Percentiles rank a stretch among this genome's conserved stretches.
Conservation (phyloP, 371 early-diverging fungal species). For the Mucor piriformis region DNA sequence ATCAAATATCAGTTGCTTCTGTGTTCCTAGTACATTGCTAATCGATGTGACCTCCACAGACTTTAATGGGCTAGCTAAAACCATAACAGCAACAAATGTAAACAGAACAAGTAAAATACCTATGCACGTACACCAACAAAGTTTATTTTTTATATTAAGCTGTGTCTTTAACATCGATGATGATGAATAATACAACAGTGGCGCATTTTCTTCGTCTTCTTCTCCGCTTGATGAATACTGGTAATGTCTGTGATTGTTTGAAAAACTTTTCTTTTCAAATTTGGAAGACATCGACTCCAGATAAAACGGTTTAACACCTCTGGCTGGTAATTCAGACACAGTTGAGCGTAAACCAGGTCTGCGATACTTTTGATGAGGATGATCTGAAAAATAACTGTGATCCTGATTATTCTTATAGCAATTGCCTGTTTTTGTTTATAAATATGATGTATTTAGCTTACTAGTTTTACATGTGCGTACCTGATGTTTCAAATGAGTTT, state of each 20-base stretch:
- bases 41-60: conserved; percentile 42
- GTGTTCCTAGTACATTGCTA: conserved; percentile 63
- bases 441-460: not conserved
- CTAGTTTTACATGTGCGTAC: not conserved
- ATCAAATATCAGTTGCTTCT: conserved; percentile 62
- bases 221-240: conserved; percentile 18
- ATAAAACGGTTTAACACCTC: conserved; percentile 25
- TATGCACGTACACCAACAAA: not conserved
- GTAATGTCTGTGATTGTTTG: not conserved
- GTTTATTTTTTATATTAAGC: not conserved
- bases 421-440: not conserved
- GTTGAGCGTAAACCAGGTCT: conserved; percentile 45
- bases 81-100: conserved; percentile 21
- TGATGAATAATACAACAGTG: conserved; percentile 19
- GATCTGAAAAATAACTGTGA: conserved; percentile 13
- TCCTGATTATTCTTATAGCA: not conserved
- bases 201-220: conserved; percentile 25
- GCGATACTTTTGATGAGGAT: conserved; percentile 19
- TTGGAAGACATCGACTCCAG: conserved; percentile 10
- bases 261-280: conserved; percentile 3
- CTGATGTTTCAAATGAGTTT: conserved; percentile 8
- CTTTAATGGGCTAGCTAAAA: conserved; percentile 32
- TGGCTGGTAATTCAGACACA: conserved; percentile 41
- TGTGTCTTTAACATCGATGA: conserved; percentile 2
- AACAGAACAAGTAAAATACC: conserved; percentile 6